phyloP scores from a whole-genome alignment of 1,284 basidiomycete genomes.

The Paramarasmius palmivorus region DNA sequence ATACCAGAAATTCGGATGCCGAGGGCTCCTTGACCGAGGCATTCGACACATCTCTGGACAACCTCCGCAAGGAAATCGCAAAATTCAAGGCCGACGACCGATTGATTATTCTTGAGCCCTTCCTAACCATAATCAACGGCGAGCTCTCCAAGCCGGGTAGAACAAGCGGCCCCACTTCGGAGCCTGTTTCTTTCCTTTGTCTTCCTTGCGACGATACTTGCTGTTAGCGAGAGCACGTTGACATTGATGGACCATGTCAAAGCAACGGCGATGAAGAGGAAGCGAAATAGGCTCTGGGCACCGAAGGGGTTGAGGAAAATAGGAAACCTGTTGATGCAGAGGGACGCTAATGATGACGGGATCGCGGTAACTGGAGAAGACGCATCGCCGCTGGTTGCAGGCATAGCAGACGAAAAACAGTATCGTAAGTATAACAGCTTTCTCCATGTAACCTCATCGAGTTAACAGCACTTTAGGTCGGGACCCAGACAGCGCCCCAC shows the following conservation, averaged over 20 bases:
- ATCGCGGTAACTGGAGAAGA: slow-evolving; percentile 13
- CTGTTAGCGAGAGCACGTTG: slow-evolving; percentile 43
- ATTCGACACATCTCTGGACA: slow-evolving; percentile 38
- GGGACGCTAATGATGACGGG: slow-evolving; percentile 26
- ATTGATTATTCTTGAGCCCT: slow-evolving; percentile 48
- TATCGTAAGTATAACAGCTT: slow-evolving; percentile 34
- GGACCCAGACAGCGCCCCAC: slow-evolving; percentile 51
- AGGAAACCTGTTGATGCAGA: slow-evolving; percentile 33
- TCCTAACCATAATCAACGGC: slow-evolving; percentile 31
- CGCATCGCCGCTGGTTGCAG: slow-evolving; percentile 34
- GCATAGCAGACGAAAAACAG: slow-evolving; percentile 25
- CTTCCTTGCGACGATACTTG: slow-evolving; percentile 45
- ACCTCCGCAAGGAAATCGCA: slow-evolving; percentile 36
- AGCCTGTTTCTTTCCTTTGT: slow-evolving; percentile 48
- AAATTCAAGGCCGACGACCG: slow-evolving; percentile 43
- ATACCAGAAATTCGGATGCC: slow-evolving; percentile 23
- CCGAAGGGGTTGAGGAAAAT: slow-evolving; percentile 48
- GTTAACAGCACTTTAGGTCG: slow-evolving; percentile 27
- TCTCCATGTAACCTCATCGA: not conserved
- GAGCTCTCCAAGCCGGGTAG: slow-evolving; percentile 8
- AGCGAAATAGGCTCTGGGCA: slow-evolving; percentile 46
- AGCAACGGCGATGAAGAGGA: slow-evolving; percentile 37
- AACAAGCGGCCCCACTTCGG: slow-evolving; percentile 30
- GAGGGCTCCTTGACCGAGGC: slow-evolving; percentile 27
- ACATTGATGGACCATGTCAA: slow-evolving; percentile 44